Evolutionary conservation across 805 yeast genomes (phyloP).

Genomic region (Metschnikowia proteae): DNA sequence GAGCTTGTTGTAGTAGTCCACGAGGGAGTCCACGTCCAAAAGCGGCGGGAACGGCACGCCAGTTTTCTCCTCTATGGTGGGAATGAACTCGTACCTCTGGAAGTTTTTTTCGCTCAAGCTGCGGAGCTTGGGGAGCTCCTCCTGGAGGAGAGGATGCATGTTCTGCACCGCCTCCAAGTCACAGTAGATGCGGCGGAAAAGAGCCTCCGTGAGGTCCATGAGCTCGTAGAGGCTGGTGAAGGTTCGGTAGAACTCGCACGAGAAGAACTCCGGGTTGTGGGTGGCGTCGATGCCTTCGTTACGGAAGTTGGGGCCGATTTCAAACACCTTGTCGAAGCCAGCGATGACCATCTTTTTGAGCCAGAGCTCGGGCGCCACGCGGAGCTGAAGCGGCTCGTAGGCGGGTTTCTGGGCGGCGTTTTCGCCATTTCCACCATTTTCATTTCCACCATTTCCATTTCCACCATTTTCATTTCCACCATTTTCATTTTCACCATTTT

Average conservation of each 20-base stretch:
- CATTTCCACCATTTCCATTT: background rate
- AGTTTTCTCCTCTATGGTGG: conserved; percentile 53
- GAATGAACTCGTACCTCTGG: conserved; percentile 58
- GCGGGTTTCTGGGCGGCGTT: background rate
- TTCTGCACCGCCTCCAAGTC: conserved; percentile 21
- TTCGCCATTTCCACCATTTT: background rate
- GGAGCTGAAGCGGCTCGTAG: conserved; percentile 42
- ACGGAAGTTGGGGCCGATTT: conserved; percentile 79
- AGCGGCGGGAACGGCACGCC: conserved; percentile 47
- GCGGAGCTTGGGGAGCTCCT: conserved; percentile 17
- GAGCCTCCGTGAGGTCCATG: conserved; percentile 57
- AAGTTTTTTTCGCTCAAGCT: conserved; percentile 10
- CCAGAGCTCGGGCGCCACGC: conserved; percentile 97
- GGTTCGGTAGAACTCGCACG: conserved; percentile 83
- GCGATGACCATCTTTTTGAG: conserved; percentile 75
- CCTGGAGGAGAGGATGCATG: conserved; percentile 14
- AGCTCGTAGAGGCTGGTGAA: conserved; percentile 64
- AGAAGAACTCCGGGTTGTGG: conserved; percentile 91
- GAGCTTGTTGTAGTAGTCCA: conserved; percentile 35
- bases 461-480: background rate
- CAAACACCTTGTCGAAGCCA: conserved; percentile 85
- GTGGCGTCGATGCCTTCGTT: conserved; percentile 92
- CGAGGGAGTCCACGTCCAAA: conserved; percentile 38
- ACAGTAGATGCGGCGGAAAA: conserved; percentile 44
- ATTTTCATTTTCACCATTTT: background rate